Evolutionary conservation across 805 yeast species (phyloP).

Genomic region (Lachancea dasiensis): DNA sequence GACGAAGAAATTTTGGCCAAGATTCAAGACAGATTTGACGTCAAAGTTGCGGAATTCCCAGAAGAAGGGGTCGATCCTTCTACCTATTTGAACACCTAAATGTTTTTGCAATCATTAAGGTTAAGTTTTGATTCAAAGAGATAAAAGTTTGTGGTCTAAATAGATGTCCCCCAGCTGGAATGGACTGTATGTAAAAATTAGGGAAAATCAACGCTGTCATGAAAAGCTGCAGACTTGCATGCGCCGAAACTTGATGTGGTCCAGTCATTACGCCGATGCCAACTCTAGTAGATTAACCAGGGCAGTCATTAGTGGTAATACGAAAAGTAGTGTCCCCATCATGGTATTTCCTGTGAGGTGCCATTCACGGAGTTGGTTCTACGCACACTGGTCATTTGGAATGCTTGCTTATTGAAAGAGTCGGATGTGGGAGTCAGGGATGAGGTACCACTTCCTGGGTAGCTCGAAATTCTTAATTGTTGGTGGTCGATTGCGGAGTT

Average conservation of each 20-base stretch:
- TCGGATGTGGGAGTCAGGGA: too few species aligned
- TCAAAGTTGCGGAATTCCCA: constrained; percentile 90
- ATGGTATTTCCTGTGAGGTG: too few species aligned
- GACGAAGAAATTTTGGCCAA: constrained; percentile 86
- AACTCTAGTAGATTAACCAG: too few species aligned
- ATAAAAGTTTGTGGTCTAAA: constrained; percentile 8
- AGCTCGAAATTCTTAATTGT: too few species aligned
- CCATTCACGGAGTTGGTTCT: too few species aligned
- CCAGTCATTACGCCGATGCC: not conserved
- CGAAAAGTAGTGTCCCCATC: too few species aligned
- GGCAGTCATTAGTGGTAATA: too few species aligned
- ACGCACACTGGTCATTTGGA: too few species aligned
- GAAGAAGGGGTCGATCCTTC: constrained; percentile 97
- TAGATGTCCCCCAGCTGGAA: constrained; percentile 2
- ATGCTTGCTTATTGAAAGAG: too few species aligned
- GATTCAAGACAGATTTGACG: constrained; percentile 97
- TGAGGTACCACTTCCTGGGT: too few species aligned
- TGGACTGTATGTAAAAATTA: constrained; percentile 8
- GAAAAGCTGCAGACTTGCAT: constrained; percentile 1
- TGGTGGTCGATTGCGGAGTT: too few species aligned
- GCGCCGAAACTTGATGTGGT: not conserved
- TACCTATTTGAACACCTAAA: constrained; percentile 90
- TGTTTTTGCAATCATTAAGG: constrained; percentile 5
- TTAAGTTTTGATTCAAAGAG: constrained; percentile 4
- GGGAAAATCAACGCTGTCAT: constrained; percentile 7